These are phyloP conservation scores for Mallotus repandus DNA, from an alignment of 441 rosid genomes.

Conservation along the genomic window DNA sequence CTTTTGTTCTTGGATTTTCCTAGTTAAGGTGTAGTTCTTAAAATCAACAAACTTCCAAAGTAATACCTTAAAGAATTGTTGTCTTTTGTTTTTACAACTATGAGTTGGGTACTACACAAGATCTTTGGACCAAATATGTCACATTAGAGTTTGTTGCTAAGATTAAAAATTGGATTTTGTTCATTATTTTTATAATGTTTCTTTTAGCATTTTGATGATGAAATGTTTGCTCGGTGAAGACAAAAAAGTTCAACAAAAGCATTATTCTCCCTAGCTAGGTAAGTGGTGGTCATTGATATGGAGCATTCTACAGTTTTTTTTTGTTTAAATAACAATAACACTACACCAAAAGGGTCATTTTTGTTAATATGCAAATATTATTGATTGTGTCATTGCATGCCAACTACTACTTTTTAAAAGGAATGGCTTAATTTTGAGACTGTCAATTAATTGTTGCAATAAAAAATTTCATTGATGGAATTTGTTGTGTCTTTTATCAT, in stretches of 20 bases:
- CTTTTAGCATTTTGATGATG: not conserved
- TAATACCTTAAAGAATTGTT: no score
- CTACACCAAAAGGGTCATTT: not conserved
- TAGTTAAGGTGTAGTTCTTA: no score
- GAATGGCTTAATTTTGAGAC: not conserved
- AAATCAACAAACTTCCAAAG: no score
- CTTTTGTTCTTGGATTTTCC: no score
- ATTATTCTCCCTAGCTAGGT: not conserved
- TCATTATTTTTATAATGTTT: not conserved
- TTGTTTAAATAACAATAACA: not conserved
- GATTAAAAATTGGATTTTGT: no score
- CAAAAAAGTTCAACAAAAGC: not conserved
- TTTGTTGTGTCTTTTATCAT: not conserved
- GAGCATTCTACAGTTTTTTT: not conserved
- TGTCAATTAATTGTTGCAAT: not conserved
- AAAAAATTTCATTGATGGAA: not conserved
- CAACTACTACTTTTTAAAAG: not conserved
- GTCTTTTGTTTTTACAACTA: no score
- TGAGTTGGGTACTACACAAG: no score
- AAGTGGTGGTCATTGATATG: not conserved
- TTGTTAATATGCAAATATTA: not conserved
- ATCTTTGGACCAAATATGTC: no score
- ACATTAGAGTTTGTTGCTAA: no score
- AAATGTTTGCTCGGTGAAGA: not conserved
- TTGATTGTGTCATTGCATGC: not conserved